These are phyloP conservation scores for Cyclotella sp. DNA, from an alignment of 108 stramenopile species.

Conservation along the genomic window DNA sequence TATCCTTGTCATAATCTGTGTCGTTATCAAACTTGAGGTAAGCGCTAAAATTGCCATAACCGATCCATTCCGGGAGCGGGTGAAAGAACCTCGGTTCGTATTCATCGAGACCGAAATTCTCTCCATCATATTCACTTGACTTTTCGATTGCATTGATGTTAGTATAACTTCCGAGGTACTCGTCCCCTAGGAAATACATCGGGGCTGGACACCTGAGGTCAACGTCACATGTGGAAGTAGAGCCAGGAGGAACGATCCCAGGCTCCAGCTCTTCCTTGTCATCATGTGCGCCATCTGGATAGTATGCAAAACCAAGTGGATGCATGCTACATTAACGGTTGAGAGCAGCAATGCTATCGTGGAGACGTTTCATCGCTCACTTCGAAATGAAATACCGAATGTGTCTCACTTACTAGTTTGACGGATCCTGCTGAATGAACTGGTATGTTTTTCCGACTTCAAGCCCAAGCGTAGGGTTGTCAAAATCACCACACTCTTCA, in stretches of 20 bases:
- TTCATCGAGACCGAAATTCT: constrained; percentile 73
- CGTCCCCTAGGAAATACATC: constrained; percentile 67
- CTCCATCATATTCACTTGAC: background rate
- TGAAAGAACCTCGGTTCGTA: constrained; percentile 87
- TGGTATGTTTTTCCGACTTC: constrained; percentile 76
- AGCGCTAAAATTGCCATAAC: constrained; percentile 58
- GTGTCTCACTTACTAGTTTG: constrained; percentile 80
- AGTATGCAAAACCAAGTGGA: constrained; percentile 82
- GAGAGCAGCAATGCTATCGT: background rate
- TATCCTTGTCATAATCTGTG: constrained; percentile 62
- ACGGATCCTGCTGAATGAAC: constrained; percentile 64
- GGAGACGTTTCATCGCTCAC: background rate
- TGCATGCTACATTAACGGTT: constrained; percentile 38
- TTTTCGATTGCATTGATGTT: constrained; percentile 11
- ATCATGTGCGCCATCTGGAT: constrained; percentile 36
- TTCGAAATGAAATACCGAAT: too few species aligned
- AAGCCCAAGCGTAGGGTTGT: constrained; percentile 82
- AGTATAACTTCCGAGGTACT: constrained; percentile 46
- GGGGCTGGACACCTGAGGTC: constrained; percentile 73
- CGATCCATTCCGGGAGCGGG: constrained; percentile 72
- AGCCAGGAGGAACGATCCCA: constrained; percentile 50
- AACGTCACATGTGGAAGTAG: constrained; percentile 34
- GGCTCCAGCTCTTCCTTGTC: constrained; percentile 41
- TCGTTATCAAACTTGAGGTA: constrained; percentile 49
- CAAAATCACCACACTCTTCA: constrained; percentile 74